Evolutionary conservation across 306 rosid species (phyloP).

Genomic region (Albizia julibrissin): DNA sequence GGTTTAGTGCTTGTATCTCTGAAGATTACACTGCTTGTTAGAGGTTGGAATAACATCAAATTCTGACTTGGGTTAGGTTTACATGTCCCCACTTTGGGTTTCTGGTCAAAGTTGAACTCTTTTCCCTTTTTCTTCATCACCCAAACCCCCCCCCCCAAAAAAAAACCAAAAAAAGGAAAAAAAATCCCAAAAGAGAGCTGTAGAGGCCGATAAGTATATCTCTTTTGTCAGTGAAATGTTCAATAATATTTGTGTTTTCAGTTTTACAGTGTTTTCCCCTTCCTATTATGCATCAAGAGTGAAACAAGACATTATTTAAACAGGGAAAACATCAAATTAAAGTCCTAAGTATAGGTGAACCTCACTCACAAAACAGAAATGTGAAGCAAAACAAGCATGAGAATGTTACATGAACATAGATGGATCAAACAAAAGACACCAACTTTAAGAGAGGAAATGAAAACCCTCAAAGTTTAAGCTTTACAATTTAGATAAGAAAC

Average conservation of each 20-base stretch:
- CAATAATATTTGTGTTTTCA: background rate
- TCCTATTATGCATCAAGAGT: background rate
- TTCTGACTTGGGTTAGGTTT: background rate
- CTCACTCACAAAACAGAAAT: background rate
- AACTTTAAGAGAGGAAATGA: background rate
- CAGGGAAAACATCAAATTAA: background rate
- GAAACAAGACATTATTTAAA: background rate
- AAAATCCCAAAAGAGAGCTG: background rate
- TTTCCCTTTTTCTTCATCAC: background rate
- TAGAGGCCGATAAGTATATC: background rate
- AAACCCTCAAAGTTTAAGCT: background rate
- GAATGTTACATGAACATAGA: too few relatives aligned
- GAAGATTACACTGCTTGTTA: constrained; percentile 6
- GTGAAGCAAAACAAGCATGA: background rate
- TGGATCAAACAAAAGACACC: background rate
- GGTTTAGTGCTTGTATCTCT: background rate
- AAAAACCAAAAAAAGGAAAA: too few relatives aligned
- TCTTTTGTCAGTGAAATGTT: background rate
- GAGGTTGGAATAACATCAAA: background rate
- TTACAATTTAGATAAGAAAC: too few relatives aligned
- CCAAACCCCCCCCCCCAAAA: too few relatives aligned
- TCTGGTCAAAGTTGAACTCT: background rate
- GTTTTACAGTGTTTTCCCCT: background rate
- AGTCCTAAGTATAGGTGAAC: background rate
- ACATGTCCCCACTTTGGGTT: constrained; percentile 9